Base-by-base conservation (phyloP, 768 basidiomycete genomes). In the Crucibulum laeve region DNA sequence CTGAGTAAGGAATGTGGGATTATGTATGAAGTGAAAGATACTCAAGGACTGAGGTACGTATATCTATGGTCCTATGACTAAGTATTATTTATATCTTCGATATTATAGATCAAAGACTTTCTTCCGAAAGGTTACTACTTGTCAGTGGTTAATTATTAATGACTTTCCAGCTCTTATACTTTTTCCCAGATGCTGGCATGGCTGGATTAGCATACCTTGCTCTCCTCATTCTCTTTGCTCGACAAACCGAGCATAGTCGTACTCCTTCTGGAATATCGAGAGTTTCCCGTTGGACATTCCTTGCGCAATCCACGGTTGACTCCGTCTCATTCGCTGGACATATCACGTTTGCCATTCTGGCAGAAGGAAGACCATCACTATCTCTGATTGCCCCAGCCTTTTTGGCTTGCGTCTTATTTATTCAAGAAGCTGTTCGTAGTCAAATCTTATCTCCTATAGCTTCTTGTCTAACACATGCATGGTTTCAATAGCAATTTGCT, bases 271-370 rank as follows among this genome's bases (percentile, higher is more conserved):
- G 82, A 4, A 71, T 94, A 13, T 78, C 85, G 4, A 80, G 87
- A 13, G 72, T 93, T 6, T 94, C 91, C 2, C 70, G 86, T 5
- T 92, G 88, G 84, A 79, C 84, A 1, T 91, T 94, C 58, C 69
- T 91, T 17, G 66, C 82, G 4, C 90, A 93, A 61, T 77, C 84
- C 4, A 76, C 83, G 1, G 76, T 89, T 15, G 92, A 96, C 56
- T 79, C 87, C 0, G 81, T 91, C 33, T 81, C 87, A 0, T 94
- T 95, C 58, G 87, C 88, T 15, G 87, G 86, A 0, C 90, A 94
- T 53, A 81, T 93, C 42, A 93, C 91, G 0, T 84, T 95, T 45
- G 90, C 88, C 3, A 85, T 94, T 44, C 65, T 93, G 26, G 82
- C 87, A 2, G 87, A 93, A 48, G 91, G 91, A 33, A 69, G 82